Conservation (phyloP, 768 basidiomycete genomes). For the Collybia nuda region DNA sequence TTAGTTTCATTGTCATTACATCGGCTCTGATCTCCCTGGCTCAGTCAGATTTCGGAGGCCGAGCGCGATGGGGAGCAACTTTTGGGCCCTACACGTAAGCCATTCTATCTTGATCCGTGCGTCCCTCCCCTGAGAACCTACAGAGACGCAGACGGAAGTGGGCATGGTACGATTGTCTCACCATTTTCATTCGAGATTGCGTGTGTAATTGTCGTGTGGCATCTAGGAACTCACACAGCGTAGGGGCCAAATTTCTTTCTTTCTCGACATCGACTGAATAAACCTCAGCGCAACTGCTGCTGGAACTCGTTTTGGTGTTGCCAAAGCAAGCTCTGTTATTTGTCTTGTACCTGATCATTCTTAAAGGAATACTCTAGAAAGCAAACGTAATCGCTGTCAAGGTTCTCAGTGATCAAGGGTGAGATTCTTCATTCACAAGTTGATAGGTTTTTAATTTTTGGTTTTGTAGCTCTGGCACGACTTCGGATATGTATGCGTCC, state of each 20-base stretch:
- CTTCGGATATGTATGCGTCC: slow-evolving; percentile 16
- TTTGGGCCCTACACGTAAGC: slow-evolving; percentile 17
- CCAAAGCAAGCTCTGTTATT: slow-evolving; percentile 4
- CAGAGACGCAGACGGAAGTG: slow-evolving; percentile 14
- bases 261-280: background rate
- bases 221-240: slow-evolving; percentile 12
- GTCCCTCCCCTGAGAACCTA: background rate
- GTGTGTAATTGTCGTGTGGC: background rate
- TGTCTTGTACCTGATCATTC: background rate
- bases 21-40: too few relatives aligned
- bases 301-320: slow-evolving; percentile 13
- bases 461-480: slow-evolving; percentile 8
- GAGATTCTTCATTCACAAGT: background rate
- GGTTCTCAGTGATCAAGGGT: slow-evolving; percentile 21
- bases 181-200: background rate
- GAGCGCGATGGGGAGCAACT: slow-evolving; percentile 20
- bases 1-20: too few relatives aligned
- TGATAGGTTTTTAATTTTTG: background rate
- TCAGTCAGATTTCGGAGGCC: slow-evolving; percentile 4
- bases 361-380: background rate
- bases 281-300: slow-evolving; percentile 10
- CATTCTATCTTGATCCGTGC: background rate
- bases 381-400: slow-evolving; percentile 22
- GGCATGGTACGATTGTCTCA: slow-evolving; percentile 9
- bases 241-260: background rate